Conservation (phyloP, 306 rosid genomes). For the Vigna reflexopilosa region DNA sequence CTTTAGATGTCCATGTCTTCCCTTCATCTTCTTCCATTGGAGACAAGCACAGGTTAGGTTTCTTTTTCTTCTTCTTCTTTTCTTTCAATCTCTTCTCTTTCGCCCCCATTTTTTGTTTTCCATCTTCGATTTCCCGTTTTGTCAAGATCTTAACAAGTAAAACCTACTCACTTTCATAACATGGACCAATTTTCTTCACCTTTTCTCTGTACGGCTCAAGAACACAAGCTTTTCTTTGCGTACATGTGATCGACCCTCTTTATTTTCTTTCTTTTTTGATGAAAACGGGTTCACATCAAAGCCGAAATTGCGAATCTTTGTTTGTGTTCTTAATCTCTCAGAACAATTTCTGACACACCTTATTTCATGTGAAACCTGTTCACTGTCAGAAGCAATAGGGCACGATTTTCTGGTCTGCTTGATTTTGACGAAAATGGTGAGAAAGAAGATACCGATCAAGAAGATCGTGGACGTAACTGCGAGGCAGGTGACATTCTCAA, state of each 20-base stretch:
- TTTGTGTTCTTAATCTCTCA: no score
- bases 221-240: background rate
- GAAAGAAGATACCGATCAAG: conserved; percentile 4
- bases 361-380: background rate
- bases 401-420: background rate
- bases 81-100: background rate
- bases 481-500: conserved; percentile 8
- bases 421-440: background rate
- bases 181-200: background rate
- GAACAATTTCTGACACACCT: background rate
- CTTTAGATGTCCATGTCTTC: background rate
- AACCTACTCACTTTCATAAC: background rate
- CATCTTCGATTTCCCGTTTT: background rate
- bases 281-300: no score
- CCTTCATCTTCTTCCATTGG: background rate
- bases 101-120: background rate
- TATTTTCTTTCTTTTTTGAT: no score
- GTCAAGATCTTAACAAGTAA: background rate
- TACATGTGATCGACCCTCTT: no score
- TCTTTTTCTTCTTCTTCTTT: background rate
- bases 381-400: background rate
- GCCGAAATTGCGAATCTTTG: background rate
- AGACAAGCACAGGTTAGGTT: background rate
- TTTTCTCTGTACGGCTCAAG: background rate
- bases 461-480: background rate